These are phyloP conservation scores for Starmerella etchellsii DNA, from an alignment of 805 yeast genomes.

Conservation along the genomic window DNA sequence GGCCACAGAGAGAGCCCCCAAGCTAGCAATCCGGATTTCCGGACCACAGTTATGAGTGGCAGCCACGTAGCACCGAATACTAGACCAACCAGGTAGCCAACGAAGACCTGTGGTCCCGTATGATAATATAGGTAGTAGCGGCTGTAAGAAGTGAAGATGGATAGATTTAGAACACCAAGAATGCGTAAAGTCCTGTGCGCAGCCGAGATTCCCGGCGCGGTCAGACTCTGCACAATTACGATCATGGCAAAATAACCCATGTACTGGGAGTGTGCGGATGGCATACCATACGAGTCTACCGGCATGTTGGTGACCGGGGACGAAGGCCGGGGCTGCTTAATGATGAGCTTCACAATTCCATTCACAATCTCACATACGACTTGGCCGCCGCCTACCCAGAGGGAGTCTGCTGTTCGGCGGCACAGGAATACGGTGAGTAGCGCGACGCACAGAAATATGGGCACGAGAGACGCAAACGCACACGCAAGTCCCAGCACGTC, in stretches of 20 bases:
- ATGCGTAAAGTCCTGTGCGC: constrained; percentile 21
- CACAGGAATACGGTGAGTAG: constrained; percentile 73
- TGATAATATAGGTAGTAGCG: constrained; percentile 74
- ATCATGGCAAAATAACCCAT: constrained; percentile 61
- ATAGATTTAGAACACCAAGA: constrained; percentile 18
- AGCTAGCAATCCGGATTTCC: constrained; percentile 57
- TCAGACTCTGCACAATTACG: constrained; percentile 25
- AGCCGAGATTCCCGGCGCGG: constrained; percentile 5
- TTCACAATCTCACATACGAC: constrained; percentile 63
- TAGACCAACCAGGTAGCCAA: constrained; percentile 56
- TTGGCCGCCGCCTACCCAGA: constrained; percentile 76
- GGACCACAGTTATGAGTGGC: constrained; percentile 36
- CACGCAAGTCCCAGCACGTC: constrained; percentile 46
- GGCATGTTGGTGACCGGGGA: constrained; percentile 23
- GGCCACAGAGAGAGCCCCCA: constrained; percentile 52
- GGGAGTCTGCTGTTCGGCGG: constrained; percentile 75
- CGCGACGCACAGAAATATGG: constrained; percentile 64
- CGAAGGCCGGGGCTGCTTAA: constrained; percentile 64
- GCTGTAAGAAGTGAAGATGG: constrained; percentile 45
- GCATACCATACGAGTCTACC: constrained; percentile 80
- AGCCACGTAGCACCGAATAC: constrained; percentile 49
- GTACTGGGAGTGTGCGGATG: constrained; percentile 92
- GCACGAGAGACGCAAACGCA: constrained; percentile 68
- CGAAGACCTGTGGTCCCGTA: constrained; percentile 53
- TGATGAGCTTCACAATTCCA: constrained; percentile 46